Evolutionary conservation across 176 grass and related monocot species (phyloP).

Genomic region (Microstegium vimineum): DNA sequence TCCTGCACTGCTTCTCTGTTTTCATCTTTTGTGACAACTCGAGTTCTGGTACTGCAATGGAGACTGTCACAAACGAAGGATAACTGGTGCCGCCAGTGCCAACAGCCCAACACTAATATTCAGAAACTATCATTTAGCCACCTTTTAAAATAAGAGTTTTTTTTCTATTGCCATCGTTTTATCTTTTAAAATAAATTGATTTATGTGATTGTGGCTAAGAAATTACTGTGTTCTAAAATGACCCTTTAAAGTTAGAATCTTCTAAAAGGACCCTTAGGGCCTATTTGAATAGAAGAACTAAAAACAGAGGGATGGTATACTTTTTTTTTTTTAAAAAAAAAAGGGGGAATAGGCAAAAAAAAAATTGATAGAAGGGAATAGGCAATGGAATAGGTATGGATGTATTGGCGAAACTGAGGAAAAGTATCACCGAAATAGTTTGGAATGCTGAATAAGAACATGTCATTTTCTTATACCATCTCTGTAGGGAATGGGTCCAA

Average conservation of each 20-base stretch:
- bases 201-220: neutral
- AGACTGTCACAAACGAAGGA: neutral
- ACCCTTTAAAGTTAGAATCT: too few species aligned
- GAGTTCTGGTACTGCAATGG: neutral
- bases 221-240: neutral
- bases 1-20: neutral
- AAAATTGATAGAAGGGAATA: too few species aligned
- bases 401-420: too few species aligned
- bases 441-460: too few species aligned
- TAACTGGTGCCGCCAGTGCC: neutral
- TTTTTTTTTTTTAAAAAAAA: too few species aligned
- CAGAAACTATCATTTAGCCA: neutral
- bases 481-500: too few species aligned
- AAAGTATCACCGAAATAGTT: too few species aligned
- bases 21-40: conserved; percentile 4
- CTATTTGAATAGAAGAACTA: too few species aligned
- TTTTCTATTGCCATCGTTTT: neutral
- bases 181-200: neutral
- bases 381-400: too few species aligned
- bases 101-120: neutral
- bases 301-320: too few species aligned
- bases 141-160: neutral
- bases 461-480: too few species aligned
- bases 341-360: too few species aligned
- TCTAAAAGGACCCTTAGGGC: neutral